phyloP scores from a whole-genome alignment of 2,329 filamentous ascomycete species.

The Trichoderma sp. region DNA sequence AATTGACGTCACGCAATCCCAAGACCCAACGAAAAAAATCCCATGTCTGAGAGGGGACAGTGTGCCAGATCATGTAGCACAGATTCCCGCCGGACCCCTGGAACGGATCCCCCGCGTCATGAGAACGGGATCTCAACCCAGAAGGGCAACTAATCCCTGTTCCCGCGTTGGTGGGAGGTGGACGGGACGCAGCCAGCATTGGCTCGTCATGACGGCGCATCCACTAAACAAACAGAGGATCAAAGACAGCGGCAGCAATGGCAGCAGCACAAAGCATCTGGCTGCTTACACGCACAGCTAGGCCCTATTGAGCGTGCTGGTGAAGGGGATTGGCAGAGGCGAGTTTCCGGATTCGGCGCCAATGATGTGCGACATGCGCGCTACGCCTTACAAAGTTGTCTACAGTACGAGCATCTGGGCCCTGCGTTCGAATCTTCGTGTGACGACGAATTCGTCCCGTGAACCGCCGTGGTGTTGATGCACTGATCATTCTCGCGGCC shows the following conservation, averaged over 20 bases:
- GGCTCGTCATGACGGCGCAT: not conserved
- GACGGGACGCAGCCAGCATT: slow-evolving; percentile 4
- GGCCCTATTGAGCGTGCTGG: not conserved
- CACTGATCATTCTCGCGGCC: not conserved
- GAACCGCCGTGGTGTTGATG: not conserved
- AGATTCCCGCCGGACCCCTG: not conserved
- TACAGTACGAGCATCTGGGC: not conserved
- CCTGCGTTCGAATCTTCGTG: not conserved
- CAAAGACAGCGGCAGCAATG: not conserved
- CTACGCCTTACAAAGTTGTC: not conserved
- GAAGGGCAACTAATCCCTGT: slow-evolving; percentile 10
- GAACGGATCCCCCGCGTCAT: slow-evolving; percentile 8
- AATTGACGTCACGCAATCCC: not conserved
- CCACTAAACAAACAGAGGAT: not conserved
- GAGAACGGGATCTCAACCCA: not conserved
- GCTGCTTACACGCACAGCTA: not conserved
- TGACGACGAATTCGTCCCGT: not conserved
- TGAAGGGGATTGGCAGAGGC: not conserved
- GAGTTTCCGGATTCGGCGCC: not conserved
- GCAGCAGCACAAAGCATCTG: not conserved
- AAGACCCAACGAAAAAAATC: not conserved
- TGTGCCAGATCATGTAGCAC: not conserved
- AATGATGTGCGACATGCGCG: not conserved
- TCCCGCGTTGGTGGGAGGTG: not conserved
- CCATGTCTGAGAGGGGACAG: not conserved